These are phyloP conservation scores for Leccinum pachyderme DNA, from an alignment of 1,284 basidiomycete species.

Conservation along the genomic window DNA sequence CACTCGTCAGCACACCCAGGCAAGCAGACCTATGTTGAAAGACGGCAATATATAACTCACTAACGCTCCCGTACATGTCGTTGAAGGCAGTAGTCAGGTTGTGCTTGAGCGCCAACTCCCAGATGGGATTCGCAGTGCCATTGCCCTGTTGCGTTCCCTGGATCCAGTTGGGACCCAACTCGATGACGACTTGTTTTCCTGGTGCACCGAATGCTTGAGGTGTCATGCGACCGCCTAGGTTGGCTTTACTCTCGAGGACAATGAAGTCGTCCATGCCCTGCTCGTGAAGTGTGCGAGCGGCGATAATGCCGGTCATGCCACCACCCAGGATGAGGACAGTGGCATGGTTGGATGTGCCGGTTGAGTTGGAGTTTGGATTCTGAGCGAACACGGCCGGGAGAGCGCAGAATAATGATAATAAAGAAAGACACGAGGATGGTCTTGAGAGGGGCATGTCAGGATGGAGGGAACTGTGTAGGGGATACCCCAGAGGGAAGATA, in stretches of 20 bases:
- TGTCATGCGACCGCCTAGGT: conserved; percentile 63
- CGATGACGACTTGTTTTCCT: conserved; percentile 44
- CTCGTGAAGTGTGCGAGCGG: conserved; percentile 58
- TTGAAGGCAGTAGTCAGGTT: conserved; percentile 47
- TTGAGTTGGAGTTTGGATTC: neutral
- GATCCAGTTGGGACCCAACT: conserved; percentile 71
- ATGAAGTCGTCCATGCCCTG: conserved; percentile 59
- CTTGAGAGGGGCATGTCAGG: neutral
- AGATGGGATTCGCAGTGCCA: conserved; percentile 60
- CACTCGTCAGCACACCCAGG: neutral
- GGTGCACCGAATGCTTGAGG: conserved; percentile 43
- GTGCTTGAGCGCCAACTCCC: conserved; percentile 58
- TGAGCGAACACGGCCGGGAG: neutral
- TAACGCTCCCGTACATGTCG: conserved; percentile 47
- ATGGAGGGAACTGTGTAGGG: neutral
- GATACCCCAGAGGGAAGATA: neutral
- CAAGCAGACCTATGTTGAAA: neutral
- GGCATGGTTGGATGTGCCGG: conserved; percentile 15
- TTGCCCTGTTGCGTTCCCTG: conserved; percentile 58
- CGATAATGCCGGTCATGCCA: conserved; percentile 64
- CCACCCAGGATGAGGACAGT: conserved; percentile 58
- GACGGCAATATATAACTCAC: conserved; percentile 35
- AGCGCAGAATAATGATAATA: neutral
- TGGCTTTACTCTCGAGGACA: conserved; percentile 56
- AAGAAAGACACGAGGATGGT: neutral